A percentile compares a stretch with the other conserved stretches of the same genome.
These are phyloP conservation scores for Thraustotheca clavata DNA, from an alignment of 352 stramenopile genomes.

Conservation along the genomic window DNA sequence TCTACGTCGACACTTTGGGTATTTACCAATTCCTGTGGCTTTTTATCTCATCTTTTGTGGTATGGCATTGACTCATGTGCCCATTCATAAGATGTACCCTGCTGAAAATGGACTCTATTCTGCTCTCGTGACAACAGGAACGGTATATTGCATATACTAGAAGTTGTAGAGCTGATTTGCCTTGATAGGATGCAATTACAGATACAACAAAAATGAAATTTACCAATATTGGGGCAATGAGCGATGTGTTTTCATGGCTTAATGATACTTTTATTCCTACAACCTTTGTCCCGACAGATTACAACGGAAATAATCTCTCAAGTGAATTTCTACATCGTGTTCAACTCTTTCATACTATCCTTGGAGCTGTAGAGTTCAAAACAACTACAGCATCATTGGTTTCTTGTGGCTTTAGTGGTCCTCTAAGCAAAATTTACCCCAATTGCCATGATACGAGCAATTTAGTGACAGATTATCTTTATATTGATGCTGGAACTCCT, in stretches of 20 bases:
- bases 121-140: constrained; percentile 9
- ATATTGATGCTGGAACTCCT: constrained; percentile 44
- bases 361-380: constrained; percentile 32
- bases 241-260: constrained; percentile 41
- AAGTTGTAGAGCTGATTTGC: not conserved
- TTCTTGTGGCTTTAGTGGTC: constrained; percentile 27
- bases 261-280: constrained; percentile 32
- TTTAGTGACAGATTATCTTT: constrained; percentile 22
- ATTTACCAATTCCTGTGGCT: constrained; percentile 15
- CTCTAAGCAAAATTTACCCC: constrained; percentile 34
- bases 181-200: constrained; percentile 33
- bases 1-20: constrained; percentile 14
- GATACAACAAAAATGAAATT: constrained; percentile 39
- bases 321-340: constrained; percentile 27
- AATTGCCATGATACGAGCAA: constrained; percentile 33
- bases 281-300: constrained; percentile 41
- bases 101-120: constrained; percentile 4
- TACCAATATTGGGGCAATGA: constrained; percentile 30
- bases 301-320: constrained; percentile 33
- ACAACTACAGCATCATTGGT: constrained; percentile 23
- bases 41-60: constrained; percentile 16
- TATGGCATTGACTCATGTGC: constrained; percentile 11
- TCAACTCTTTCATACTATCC: constrained; percentile 30
- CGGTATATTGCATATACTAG: not conserved
- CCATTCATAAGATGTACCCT: constrained; percentile 10